Evolutionary conservation across 2,329 filamentous ascomycete genomes (phyloP), one percentile per base, ranked within the genome.

Genomic region (Xylariaceae sp.): DNA sequence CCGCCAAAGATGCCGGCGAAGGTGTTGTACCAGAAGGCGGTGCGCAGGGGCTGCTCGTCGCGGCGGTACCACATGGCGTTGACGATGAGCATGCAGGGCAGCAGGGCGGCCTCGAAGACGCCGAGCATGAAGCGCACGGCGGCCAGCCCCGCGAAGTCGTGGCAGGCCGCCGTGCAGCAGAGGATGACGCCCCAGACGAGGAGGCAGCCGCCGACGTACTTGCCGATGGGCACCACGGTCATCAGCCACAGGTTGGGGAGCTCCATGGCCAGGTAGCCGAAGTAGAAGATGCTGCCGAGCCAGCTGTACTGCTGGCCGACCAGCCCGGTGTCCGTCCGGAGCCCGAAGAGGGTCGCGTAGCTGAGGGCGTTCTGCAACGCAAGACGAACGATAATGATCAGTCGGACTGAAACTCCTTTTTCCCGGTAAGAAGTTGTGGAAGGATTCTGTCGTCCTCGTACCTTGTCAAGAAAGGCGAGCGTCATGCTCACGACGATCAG

Each of bases 261-360:
- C 25, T 8, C 14, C 8, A 7, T 13, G 14, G 44, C 32, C 1
- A 53, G 39, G 30, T 45, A 52, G 10, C 45, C 46, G 25, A 53
- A 41, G 35, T 52, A 51, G 37, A 41, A 38, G 13, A 43, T 38
- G 6, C 24, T 43, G 7, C 50, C 43, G 4, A 50, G 41, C 49
- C 49, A 51, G 24, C 39, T 42, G 25, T 47, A 53, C 25, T 47
- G 36, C 14, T 53, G 28, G 7, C 50, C 49, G 3, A 37, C 39
- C 12, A 53, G 43, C 9, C 44, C 33, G 3, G 45, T 45, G 24
- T 51, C 47, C 16, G 35, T 27, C 24, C 43, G 34, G 36, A 53
- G 45, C 4, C 50, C 50, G 23, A 48, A 50, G n/a, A 52, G 27
- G 12, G 46, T 46, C 5, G 50, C 8, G 25, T 8, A 28, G 11